Evolutionary conservation across 495 filamentous ascomycete species (phyloP), one percentile per base, ranked within the genome.

Genomic region (Aspergillus ostianus): DNA sequence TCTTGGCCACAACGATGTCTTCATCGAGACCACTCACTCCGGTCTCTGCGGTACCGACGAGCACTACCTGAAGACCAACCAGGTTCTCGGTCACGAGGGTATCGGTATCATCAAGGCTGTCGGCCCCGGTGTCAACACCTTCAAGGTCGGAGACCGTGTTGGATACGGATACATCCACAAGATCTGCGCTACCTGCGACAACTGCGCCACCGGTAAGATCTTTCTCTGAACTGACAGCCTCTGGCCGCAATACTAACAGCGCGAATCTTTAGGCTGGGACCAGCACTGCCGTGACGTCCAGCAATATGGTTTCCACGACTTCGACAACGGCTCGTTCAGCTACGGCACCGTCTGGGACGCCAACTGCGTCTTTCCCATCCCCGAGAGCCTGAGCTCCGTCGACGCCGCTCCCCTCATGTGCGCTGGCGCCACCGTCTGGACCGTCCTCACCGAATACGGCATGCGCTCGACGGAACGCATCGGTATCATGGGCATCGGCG

Each of bases 381-480:
- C 93, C 18, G 87, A 90, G 18, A 81, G 77, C 6, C 82, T 96
- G 47, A 72, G 85, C 20, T 85, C 78, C 64, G 80, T 80, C 47
- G 67, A 85, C 30, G 90, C 87, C 1, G 92, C 92, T 15, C 92
- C 90, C 2, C 95, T 96, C 90, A 80, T 96, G 66, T 96, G 92
- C 70, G 92, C 90, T 36, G 92, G 92, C 48, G 73, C 95, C 30
- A 96, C 93, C 1, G 85, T 85, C 29, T 96, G 87, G 75, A 87
- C 84, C 36, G 91, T 91, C 0, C 79, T 97, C 2, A 85, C 89
- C 45, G 84, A 89, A 26, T 85, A 90, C 67, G 87, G 87, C n/a
- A 78, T 77, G 47, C 87, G 87, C 0, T 87, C 88, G 0, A 89
- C 90, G n/a, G 91, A 90, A 76, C 91, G 90, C 71, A 87, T 94